Base-by-base conservation (phyloP, 495 filamentous ascomycete genomes). In the Penicillium cosmopolitanum region DNA sequence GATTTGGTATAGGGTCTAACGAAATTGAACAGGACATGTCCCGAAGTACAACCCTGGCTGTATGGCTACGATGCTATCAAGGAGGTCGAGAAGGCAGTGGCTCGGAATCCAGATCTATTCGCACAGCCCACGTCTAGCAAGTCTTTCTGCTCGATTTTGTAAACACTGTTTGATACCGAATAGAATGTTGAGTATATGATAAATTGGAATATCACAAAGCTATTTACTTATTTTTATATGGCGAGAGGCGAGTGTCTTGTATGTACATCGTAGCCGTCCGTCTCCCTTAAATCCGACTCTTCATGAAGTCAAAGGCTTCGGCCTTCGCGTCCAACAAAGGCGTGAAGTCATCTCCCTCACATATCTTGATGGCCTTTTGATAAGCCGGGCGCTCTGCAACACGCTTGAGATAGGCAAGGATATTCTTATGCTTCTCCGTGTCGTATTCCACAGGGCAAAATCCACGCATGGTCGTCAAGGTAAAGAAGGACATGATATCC, bases 21-120 rank as follows among this genome's bases (percentile, higher is more conserved):
- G 2, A 9, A 2, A 36, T 6, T 50, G 34, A 13, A 28, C 51
- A 77, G 74, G 86, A 84, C 81, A 36, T 86, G 85, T 63, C 83
- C 82, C 1, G 79, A 79, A 46, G 80, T 86, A 3, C 84, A 86
- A 67, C 77, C 75, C 31, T 85, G 85, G 73, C 52, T 88, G 48
- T 88, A 82, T 57, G 84, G 83, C n/a, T 87, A 87, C 54, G 82
- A 87, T 70, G 82, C 83, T 9, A 79, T 84, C 55, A 71, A 69
- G 38, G 84, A 85, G 62, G 85, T 82, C 1, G 80, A 86, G 60
- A 73, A 74, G 33, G 83, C 75, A 2, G 83, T 80, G 34, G 62
- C 58, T 57, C 50, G 67, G 52, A 72, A 80, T 58, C 65, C 68
- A 8, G 63, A 51, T 10, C 19, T 76, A 15, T 76, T 74, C 48